Conservation (phyloP, 2,329 filamentous ascomycete genomes). For the Didymella segeticola region DNA sequence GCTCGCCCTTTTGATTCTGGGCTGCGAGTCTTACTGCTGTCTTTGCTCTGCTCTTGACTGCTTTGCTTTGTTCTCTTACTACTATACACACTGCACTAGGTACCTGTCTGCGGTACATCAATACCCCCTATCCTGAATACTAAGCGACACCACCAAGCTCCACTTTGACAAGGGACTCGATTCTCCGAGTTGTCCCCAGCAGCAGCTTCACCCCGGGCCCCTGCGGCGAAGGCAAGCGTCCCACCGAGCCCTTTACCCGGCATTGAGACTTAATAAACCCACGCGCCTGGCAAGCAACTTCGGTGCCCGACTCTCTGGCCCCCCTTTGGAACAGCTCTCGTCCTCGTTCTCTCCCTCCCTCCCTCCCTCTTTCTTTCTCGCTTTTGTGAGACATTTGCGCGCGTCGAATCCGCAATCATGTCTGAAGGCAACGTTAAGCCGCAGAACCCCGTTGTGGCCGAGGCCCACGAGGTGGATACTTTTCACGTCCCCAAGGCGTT, state of each 20-base stretch:
- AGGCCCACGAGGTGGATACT: slow-evolving; percentile 79
- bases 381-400: neutral
- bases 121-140: slow-evolving; percentile 14
- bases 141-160: slow-evolving; percentile 27
- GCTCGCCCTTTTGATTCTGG: slow-evolving; percentile 24
- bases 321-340: slow-evolving; percentile 6
- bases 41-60: neutral
- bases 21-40: neutral
- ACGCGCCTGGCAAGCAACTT: too few relatives aligned
- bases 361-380: slow-evolving; percentile 2
- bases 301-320: slow-evolving; percentile 10
- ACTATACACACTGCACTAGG: neutral
- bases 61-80: slow-evolving; percentile 3
- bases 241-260: slow-evolving; percentile 49
- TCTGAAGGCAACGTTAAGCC: slow-evolving; percentile 54
- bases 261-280: slow-evolving; percentile 39
- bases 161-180: slow-evolving; percentile 32
- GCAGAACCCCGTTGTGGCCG: slow-evolving; percentile 64
- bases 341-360: neutral
- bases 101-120: slow-evolving; percentile 1
- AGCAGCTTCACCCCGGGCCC: slow-evolving; percentile 35
- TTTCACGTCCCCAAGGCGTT: slow-evolving; percentile 65
- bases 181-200: slow-evolving; percentile 36
- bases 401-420: slow-evolving; percentile 49
- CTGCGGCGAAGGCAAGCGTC: slow-evolving; percentile 38